These are phyloP conservation scores for Leptographium procerum DNA, from an alignment of 2,329 filamentous ascomycete species.

Conservation along the genomic window DNA sequence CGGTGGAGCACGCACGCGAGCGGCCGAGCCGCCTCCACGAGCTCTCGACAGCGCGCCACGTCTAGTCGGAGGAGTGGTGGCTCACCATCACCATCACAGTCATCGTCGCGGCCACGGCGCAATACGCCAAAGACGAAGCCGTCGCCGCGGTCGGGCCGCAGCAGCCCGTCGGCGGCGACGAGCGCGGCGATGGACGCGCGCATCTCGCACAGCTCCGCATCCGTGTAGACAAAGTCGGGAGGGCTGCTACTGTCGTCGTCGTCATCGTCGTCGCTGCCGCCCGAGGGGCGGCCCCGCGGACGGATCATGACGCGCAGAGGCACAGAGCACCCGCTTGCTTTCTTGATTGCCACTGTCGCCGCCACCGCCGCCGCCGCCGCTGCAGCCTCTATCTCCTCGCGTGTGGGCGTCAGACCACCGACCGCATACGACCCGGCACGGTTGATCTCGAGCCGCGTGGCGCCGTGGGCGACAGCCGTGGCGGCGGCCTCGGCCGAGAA, in stretches of 20 bases:
- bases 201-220: constrained; percentile 34
- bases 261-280: no score
- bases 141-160: constrained; percentile 32
- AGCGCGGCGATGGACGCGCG: constrained; percentile 21
- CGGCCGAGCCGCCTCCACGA: constrained; percentile 30
- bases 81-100: neutral
- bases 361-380: constrained; percentile 5
- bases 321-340: constrained; percentile 11
- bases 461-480: constrained; percentile 29
- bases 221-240: constrained; percentile 39
- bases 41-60: constrained; percentile 22
- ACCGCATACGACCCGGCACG: constrained; percentile 34
- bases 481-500: constrained; percentile 33
- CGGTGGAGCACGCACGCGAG: constrained; percentile 42
- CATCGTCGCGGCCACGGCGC: neutral
- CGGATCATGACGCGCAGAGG: constrained; percentile 46
- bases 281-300: constrained; percentile 28
- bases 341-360: no score
- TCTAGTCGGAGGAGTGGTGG: constrained; percentile 24
- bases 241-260: no score
- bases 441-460: constrained; percentile 43
- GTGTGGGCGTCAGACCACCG: constrained; percentile 40
- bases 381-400: constrained; percentile 26
- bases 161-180: constrained; percentile 25
- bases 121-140: constrained; percentile 47